Evolutionary conservation across 495 filamentous ascomycete genomes (phyloP), one percentile per base, ranked within the genome.

Genomic region (Talaromyces ruber): DNA sequence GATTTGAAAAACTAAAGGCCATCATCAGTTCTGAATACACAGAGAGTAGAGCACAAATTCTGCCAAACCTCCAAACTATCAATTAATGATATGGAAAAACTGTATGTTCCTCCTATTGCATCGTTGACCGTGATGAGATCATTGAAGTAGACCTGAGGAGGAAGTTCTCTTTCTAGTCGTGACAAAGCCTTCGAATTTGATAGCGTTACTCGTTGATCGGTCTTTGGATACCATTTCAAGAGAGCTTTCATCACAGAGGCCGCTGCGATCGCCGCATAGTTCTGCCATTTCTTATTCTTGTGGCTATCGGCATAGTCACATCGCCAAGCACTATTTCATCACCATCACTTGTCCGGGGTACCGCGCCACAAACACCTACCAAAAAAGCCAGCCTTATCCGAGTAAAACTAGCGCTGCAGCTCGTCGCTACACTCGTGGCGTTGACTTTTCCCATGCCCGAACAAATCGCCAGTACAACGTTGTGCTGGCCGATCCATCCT

Each of bases 281-380:
- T 3, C 21, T 51, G 47, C 47, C 47, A 52, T 12, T 52, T 12
- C 51, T 56, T 56, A 16, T 30, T 6, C 53, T 56, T 56, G 53
- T 32, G 53, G 9, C 30, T 34, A 34, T 34, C 30, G 1, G 30
- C 30, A 77, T 66, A 30, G 76, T 61, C 2, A 76, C 74, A 59
- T 78, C 73, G 9, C 75, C 74, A 7, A 78, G 68, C 22, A 72
- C 32, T 9, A 70, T 45, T 28, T 64, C 63, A 56, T 16, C 16
- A 14, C 67, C 60, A 6, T 24, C 37, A 14, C 54, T 39, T 12
- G 45, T 62, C 11, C 39, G 43, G 4, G 72, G 74, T 2, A 70
- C 64, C 7, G 64, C 74, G 12, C 72, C 74, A 47, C 74, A 74
- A 16, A 77, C 65, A 6, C 74, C 74, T 16, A 66, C 64, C 4